Base-by-base conservation (phyloP, 2,329 filamentous ascomycete genomes). In the Lomentospora prolificans region DNA sequence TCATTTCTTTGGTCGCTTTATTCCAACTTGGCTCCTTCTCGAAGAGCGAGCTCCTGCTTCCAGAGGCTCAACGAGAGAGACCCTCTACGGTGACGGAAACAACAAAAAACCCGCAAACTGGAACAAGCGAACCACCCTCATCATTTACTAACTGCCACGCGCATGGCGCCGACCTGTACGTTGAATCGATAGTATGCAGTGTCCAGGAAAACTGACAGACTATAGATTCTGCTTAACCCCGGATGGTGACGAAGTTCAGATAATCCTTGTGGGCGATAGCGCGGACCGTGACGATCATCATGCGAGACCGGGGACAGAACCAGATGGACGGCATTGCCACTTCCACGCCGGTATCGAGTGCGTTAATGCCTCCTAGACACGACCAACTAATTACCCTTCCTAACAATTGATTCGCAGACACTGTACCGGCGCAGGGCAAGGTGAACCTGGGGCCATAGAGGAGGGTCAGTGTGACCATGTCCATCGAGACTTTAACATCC, bases 341-440 rank as follows among this genome's bases (percentile, higher is more conserved):
- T 88, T 86, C 67, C 86, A 90, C 61, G 85, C 85, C 9, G 86
- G 85, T 39, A 82, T 90, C 19, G 84, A 88, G 84, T 87, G 71
- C 69, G 82, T 57, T 8, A 33, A 8, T 3, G 19, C 3, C 3
- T 7, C 17, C n/a, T 19, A 2, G 46, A 51, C 53, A 31, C 48
- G 59, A 59, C 50, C 31, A 25, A 53, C 57, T 10, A 54, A 69
- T 63, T 9, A 33, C 22, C 36, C 27, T 17, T 24, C 17, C 10
- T 27, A 61, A 67, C 9, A 4, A 3, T 39, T 8, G n/a, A n/a
- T n/a, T n/a, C 12, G 33, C 33, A 75, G 77, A 59, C 80, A 87
- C 62, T 88, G 85, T 60, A 75, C 79, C 9, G 75, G 77, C 5
- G 72, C 65, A 12, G 70, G 69, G 8, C 74, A 74, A 19, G 39